These are phyloP conservation scores for Pyrenopolyporus hunteri DNA, from an alignment of 495 filamentous ascomycete species.

Conservation along the genomic window DNA sequence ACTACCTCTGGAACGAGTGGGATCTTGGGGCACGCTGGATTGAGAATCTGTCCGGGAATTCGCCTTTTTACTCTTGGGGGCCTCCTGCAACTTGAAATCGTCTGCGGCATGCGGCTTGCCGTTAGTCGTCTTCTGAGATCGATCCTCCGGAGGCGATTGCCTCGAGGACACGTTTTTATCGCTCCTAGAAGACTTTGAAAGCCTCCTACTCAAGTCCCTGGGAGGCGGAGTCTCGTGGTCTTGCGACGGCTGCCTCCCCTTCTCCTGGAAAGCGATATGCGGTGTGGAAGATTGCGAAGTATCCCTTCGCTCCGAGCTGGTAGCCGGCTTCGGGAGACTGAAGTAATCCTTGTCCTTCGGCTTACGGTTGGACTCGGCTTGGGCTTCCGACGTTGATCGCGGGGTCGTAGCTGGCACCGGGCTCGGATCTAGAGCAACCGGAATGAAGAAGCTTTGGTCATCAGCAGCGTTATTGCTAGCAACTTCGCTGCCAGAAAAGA, in stretches of 20 bases:
- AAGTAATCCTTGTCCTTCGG: slow-evolving; percentile 63
- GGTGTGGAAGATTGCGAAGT: slow-evolving; percentile 65
- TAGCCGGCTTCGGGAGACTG: slow-evolving; percentile 40
- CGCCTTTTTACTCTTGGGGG: slow-evolving; percentile 69
- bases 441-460: slow-evolving; percentile 81
- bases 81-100: slow-evolving; percentile 77
- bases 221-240: slow-evolving; percentile 55
- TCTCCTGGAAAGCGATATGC: slow-evolving; percentile 92
- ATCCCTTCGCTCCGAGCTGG: slow-evolving; percentile 42
- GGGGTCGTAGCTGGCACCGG: slow-evolving; percentile 66
- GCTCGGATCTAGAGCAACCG: slow-evolving; percentile 86
- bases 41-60: slow-evolving; percentile 70
- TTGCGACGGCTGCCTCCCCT: slow-evolving; percentile 67
- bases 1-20: slow-evolving; percentile 35
- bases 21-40: slow-evolving; percentile 47
- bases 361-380: slow-evolving; percentile 48
- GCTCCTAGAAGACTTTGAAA: slow-evolving; percentile 50
- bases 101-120: slow-evolving; percentile 47
- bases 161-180: slow-evolving; percentile 47
- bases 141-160: slow-evolving; percentile 51
- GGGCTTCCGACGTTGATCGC: slow-evolving; percentile 60
- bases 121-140: slow-evolving; percentile 44
- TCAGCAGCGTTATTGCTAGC: slow-evolving; percentile 57
- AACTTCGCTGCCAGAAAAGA: slow-evolving; percentile 65
- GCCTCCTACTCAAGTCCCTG: slow-evolving; percentile 49